Evolutionary conservation across 2,329 filamentous ascomycete species (phyloP), one percentile per base, ranked within the genome.

Genomic region (Trichoderma semiorbis): DNA sequence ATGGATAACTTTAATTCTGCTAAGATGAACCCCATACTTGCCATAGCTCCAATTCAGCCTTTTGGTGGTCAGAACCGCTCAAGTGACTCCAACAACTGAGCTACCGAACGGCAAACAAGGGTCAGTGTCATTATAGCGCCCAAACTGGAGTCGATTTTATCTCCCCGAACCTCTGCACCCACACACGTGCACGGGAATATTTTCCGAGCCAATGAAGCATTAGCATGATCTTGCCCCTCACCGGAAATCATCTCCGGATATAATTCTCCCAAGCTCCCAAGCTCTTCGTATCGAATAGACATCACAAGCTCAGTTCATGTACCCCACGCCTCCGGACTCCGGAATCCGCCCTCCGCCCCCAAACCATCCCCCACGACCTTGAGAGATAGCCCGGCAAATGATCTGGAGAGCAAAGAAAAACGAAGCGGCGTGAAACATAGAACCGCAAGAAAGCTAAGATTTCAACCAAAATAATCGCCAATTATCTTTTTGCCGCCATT

Each of bases 241-340:
- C 66, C 66, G 66, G 66, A 61, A n/a, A 26, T 14, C 66, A 26
- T 36, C 55, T 69, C 66, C 66, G 66, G 55, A 43, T 16, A 12
- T 18, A 6, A 28, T 10, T 24, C 14, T 60, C 53, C 16, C 32
- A 21, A 36, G 21, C 21, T 50, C 2, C 5, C n/a, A n/a, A 21
- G 47, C 4, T 53, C 21, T 14, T 53, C 21, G 21, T 24, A 24
- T 53, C 47, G 47, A 53, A 36, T 36, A 14, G 21, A 34, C 5
- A 24, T 50, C n/a, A 43, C 39, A 1, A 53, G 47, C 47, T 24
- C n/a, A n/a, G n/a, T n/a, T n/a, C n/a, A 21, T 43, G 18, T 18
- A 43, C 66, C 66, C 53, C 66, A 61, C 36, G 43, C 7, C 28
- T 24, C 66, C 47, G 26, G 53, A 68, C n/a, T n/a, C 55, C 55